Evolutionary conservation across 805 yeast species (phyloP).

Genomic region (Metschnikowia henanensis): DNA sequence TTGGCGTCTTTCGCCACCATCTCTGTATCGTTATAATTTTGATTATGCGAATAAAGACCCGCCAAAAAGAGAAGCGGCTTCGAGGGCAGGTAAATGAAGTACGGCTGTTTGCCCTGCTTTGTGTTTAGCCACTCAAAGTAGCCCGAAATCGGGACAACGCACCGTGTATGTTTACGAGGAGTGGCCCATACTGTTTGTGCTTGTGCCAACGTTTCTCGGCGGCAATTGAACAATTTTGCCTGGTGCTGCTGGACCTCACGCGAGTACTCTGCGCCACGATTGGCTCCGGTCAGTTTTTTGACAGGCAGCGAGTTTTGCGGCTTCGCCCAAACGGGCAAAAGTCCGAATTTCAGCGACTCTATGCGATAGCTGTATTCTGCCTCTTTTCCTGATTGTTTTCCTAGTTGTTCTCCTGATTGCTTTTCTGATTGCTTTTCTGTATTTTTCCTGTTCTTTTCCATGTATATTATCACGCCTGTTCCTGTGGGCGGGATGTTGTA

Average conservation of each 20-base stretch:
- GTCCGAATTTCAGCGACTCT: slow-evolving; percentile 76
- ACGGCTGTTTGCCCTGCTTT: slow-evolving; percentile 54
- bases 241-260: slow-evolving; percentile 35
- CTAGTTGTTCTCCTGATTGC: too few species aligned
- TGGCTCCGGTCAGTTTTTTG: slow-evolving; percentile 11
- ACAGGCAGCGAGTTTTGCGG: slow-evolving; percentile 38
- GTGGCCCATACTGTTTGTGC: slow-evolving; percentile 57
- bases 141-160: slow-evolving; percentile 79
- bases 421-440: not conserved
- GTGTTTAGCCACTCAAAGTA: slow-evolving; percentile 77
- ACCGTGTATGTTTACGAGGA: slow-evolving; percentile 50
- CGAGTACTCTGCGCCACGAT: slow-evolving; percentile 23
- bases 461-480: slow-evolving; percentile 42
- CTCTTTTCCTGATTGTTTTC: too few species aligned
- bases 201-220: slow-evolving; percentile 57
- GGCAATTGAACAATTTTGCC: slow-evolving; percentile 69
- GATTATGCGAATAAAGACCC: slow-evolving; percentile 41
- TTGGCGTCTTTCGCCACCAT: slow-evolving; percentile 15
- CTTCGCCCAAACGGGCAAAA: slow-evolving; percentile 68
- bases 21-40: slow-evolving; percentile 24
- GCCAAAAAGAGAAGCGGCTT: slow-evolving; percentile 62
- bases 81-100: slow-evolving; percentile 58
- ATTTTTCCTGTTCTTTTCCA: slow-evolving; percentile 9
- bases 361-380: slow-evolving; percentile 20
- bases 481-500: slow-evolving; percentile 67